These are phyloP conservation scores for Blumeriella jaapii DNA, from an alignment of 2,329 filamentous ascomycete genomes.

Conservation along the genomic window DNA sequence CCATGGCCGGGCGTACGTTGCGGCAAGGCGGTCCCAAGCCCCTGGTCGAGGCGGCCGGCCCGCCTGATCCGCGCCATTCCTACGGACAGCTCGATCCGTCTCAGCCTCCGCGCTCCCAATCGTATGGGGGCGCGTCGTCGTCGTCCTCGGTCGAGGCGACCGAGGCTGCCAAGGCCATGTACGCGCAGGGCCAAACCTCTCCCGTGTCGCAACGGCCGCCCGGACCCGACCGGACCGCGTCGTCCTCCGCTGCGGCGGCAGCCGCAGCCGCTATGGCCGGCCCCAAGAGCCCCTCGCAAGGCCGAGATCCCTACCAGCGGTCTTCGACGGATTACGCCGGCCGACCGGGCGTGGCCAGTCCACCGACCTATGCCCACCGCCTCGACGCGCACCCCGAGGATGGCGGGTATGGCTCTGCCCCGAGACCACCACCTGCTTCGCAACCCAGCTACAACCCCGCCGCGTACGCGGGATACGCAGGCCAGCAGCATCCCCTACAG, in stretches of 20 bases:
- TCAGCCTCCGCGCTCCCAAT: constrained; percentile 24
- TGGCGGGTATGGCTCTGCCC: constrained; percentile 18
- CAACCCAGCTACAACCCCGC: constrained; percentile 67
- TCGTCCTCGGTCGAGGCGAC: constrained; percentile 41
- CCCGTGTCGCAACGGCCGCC: constrained; percentile 32
- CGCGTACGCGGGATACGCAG: too few species aligned
- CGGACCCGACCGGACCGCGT: constrained; percentile 40
- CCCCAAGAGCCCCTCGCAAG: constrained; percentile 15
- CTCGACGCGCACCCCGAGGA: constrained; percentile 20
- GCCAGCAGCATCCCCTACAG: constrained; percentile 19
- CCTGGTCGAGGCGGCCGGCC: constrained; percentile 9
- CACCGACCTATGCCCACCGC: constrained; percentile 14
- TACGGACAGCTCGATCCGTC: constrained; percentile 22
- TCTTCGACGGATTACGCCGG: constrained; percentile 24
- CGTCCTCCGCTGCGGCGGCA: constrained; percentile 42
- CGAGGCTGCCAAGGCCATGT: constrained; percentile 54
- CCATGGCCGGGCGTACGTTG: constrained; percentile 21
- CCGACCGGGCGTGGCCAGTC: constrained; percentile 9
- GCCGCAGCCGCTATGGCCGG: constrained; percentile 49
- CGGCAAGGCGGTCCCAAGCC: constrained; percentile 21
- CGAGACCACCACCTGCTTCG: constrained; percentile 32
- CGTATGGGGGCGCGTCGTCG: constrained; percentile 29
- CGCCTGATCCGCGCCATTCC: constrained; percentile 19
- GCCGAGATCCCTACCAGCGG: constrained; percentile 21
- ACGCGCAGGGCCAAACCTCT: constrained; percentile 38